Conservation (phyloP, 306 rosid genomes). For the Pterocarpus macrocarpus region DNA sequence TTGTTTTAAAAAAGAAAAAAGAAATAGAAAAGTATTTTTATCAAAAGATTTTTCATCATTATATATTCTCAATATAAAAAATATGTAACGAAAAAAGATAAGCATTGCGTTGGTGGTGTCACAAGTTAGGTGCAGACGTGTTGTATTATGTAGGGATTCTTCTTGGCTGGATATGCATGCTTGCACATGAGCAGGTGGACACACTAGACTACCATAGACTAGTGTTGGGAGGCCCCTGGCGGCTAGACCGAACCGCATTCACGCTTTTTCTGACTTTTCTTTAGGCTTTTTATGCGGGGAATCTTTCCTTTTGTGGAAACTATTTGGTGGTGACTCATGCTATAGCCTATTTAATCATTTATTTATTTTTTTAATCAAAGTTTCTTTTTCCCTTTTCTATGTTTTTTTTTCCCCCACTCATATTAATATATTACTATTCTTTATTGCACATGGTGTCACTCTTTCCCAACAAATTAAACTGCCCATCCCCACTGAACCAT, state of each 20-base stretch:
- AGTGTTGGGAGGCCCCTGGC: background rate
- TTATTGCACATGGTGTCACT: background rate
- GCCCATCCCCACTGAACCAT: conserved; percentile 39
- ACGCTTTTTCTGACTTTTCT: conserved; percentile 44
- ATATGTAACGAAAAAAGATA: conserved; percentile 5
- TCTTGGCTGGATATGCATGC: conserved; percentile 44
- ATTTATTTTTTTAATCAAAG: background rate
- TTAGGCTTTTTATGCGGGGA: conserved; percentile 36
- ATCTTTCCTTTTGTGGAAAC: conserved; percentile 66
- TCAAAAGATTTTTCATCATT: background rate
- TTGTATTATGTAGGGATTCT: conserved; percentile 15
- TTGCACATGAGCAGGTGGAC: conserved; percentile 41
- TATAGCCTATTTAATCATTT: background rate
- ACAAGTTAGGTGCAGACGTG: conserved; percentile 23
- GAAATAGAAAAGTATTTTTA: background rate
- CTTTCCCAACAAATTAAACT: conserved; percentile 24
- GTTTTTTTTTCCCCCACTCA: too few relatives aligned
- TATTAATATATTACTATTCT: background rate
- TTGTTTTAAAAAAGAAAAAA: background rate
- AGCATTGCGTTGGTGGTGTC: conserved; percentile 34
- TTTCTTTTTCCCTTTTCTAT: background rate
- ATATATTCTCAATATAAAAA: conserved; percentile 18
- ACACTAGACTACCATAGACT: background rate
- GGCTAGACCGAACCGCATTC: conserved; percentile 13
- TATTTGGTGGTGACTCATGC: conserved; percentile 11